Base-by-base conservation (phyloP, 2,329 filamentous ascomycete species). In the Cercospora sp. region DNA sequence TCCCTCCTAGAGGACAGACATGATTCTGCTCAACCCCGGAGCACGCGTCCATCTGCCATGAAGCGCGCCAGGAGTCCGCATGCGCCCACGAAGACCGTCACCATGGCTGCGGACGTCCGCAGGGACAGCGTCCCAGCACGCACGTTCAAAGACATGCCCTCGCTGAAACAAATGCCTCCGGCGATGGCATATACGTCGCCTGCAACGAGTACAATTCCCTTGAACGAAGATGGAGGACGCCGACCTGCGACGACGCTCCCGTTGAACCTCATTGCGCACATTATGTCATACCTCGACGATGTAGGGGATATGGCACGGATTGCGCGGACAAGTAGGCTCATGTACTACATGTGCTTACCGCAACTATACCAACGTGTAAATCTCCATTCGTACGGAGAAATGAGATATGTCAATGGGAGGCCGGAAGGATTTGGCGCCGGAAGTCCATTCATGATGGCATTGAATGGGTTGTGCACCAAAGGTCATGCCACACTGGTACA, bases 271-370 rank as follows among this genome's bases (percentile, higher is more conserved):
- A 82, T 89, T 68, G 85, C 84, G 33, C 79, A 84, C 67, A 88
- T 89, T 66, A 79, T 89, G 61, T 82, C 84, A 55, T 81, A 85
- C 75, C 85, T 89, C 59, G 85, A 89, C 69, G 81, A 88, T 79
- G 80, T 82, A 53, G 84, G 78, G 68, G 87, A 89, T 74, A 82
- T 89, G 28, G 86, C 87, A 33, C 82, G 86, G 68, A 77, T 88
- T 63, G 88, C 86, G 70, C 83, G 86, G 66, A 88, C 87, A 62
- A 88, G 85, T 69, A 83, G 86, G 13, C 82, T 89, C 48, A 82
- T 89, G 72, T 87, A 89, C 72, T 90, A 89, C 79, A 89, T 90
- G 86, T 82, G 85, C 36, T 79, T 89, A 2, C 87, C 88, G 20
- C 86, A 85, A 66, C 83, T 90, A 48, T 90, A 89, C 77, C 82